phyloP scores from a whole-genome alignment of 257 asterid species.

The Henckelia pumila region DNA sequence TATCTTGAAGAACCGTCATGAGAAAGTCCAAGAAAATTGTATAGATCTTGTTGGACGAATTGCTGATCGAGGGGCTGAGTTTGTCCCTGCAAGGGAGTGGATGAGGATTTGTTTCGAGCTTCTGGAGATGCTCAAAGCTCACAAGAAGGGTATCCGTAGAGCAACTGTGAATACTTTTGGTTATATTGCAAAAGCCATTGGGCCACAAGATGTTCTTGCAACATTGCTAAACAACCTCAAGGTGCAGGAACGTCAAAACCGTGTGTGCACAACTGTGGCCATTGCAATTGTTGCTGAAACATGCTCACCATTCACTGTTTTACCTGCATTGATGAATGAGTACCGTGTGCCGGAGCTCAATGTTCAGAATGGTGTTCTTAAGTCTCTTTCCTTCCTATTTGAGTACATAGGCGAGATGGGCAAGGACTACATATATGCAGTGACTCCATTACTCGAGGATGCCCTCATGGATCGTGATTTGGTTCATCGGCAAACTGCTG shows the following conservation, averaged over 20 bases:
- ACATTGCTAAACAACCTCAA: conserved; percentile 81
- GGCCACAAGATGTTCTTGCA: conserved; percentile 89
- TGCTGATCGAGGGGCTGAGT: conserved; percentile 93
- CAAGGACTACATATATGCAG: conserved; percentile 86
- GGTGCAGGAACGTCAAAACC: conserved; percentile 91
- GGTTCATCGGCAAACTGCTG: conserved; percentile 88
- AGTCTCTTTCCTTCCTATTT: conserved; percentile 77
- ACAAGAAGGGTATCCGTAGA: conserved; percentile 88
- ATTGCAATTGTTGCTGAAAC: conserved; percentile 94
- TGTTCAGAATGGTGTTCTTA: conserved; percentile 86
- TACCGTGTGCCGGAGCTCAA: conserved; percentile 90
- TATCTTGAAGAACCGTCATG: conserved; percentile 86
- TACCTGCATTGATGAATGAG: conserved; percentile 88
- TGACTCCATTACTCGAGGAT: conserved; percentile 84
- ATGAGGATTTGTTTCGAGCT: conserved; percentile 95
- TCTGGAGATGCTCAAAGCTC: conserved; percentile 94
- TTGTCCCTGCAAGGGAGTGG: conserved; percentile 94
- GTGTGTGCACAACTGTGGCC: conserved; percentile 96
- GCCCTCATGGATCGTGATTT: conserved; percentile 89
- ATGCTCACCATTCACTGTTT: conserved; percentile 81
- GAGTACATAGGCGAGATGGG: conserved; percentile 96
- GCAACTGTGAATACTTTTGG: conserved; percentile 93
- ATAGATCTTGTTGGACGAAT: conserved; percentile 89
- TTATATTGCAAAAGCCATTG: conserved; percentile 85
- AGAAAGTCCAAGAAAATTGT: conserved; percentile 90